Percentiles rank a stretch among this genome's conserved stretches.
Evolutionary conservation across 371 early-diverging fungal species (phyloP).

Genomic region (Mortierella sp.): DNA sequence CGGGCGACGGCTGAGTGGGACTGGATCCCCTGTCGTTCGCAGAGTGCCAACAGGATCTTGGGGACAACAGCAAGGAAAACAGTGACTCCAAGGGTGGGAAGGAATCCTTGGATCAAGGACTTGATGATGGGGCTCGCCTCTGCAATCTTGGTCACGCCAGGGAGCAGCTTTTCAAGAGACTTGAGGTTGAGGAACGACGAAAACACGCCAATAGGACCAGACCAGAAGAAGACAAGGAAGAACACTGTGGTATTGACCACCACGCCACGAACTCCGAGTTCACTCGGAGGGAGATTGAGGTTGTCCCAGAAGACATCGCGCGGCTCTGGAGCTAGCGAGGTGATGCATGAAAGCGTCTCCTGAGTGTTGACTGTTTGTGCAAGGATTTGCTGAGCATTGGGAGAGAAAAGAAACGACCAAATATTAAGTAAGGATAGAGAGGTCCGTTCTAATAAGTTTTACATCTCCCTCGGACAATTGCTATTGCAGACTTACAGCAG

Average conservation of each 20-base stretch:
- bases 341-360: conserved; percentile 77
- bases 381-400: conserved; percentile 65
- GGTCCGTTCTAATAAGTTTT: neutral
- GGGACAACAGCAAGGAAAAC: conserved; percentile 74
- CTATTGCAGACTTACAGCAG: conserved; percentile 27
- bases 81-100: conserved; percentile 69
- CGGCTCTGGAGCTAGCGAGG: conserved; percentile 90
- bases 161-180: conserved; percentile 63
- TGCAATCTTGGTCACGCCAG: conserved; percentile 25
- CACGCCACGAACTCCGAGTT: conserved; percentile 60
- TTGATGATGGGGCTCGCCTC: conserved; percentile 56
- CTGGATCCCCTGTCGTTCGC: conserved; percentile 66
- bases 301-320: conserved; percentile 92
- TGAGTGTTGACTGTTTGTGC: conserved; percentile 70
- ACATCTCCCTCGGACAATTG: neutral
- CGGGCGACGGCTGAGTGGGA: conserved; percentile 74
- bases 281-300: conserved; percentile 67
- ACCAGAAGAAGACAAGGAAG: conserved; percentile 46
- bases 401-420: neutral
- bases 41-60: conserved; percentile 69
- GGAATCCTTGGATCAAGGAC: conserved; percentile 65
- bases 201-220: conserved; percentile 69
- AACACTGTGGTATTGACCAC: conserved; percentile 66
- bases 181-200: conserved; percentile 77
- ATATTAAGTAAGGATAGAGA: neutral